Percentiles rank a stretch among this genome's conserved stretches.
These are phyloP conservation scores for Penicillium bovifimosum DNA, from an alignment of 495 filamentous ascomycete genomes.

Conservation along the genomic window DNA sequence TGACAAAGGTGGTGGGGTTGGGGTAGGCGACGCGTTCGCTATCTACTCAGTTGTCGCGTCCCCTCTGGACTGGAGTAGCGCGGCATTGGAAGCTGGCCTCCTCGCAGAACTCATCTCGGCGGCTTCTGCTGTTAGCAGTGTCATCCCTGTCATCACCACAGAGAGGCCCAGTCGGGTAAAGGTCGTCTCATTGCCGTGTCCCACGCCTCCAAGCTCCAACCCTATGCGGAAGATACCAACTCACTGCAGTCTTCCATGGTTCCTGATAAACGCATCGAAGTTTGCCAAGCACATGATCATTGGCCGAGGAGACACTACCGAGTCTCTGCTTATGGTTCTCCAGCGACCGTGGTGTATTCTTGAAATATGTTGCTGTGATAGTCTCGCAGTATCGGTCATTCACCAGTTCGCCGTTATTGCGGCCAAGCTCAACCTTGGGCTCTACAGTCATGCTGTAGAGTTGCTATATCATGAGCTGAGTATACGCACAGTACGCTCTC, in stretches of 20 bases:
- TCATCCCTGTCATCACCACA: neutral
- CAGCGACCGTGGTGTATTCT: conserved; percentile 24
- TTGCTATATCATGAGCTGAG: conserved; percentile 10
- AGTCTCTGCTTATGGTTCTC: conserved; percentile 14
- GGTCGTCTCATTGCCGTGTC: conserved; percentile 1
- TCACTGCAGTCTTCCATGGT: conserved; percentile 14
- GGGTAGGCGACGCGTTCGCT: conserved; percentile 3
- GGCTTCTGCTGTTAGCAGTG: neutral
- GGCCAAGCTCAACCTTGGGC: neutral
- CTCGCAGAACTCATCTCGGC: neutral
- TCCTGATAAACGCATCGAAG: conserved; percentile 13
- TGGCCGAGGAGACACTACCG: conserved; percentile 1
- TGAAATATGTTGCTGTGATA: conserved; percentile 18
- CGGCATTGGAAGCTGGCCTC: neutral
- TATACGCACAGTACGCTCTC: neutral
- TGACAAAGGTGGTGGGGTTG: conserved; percentile 6
- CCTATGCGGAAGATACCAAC: neutral
- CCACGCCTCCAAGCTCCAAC: neutral
- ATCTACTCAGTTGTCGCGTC: conserved; percentile 11
- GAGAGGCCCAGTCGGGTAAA: neutral
- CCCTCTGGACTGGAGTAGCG: neutral
- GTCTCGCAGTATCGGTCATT: conserved; percentile 3
- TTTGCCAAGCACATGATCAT: conserved; percentile 16
- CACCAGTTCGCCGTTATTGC: conserved; percentile 4
- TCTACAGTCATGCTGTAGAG: conserved; percentile 8